phyloP scores from a whole-genome alignment of 495 filamentous ascomycete genomes.

The Filosporella fistucella region DNA sequence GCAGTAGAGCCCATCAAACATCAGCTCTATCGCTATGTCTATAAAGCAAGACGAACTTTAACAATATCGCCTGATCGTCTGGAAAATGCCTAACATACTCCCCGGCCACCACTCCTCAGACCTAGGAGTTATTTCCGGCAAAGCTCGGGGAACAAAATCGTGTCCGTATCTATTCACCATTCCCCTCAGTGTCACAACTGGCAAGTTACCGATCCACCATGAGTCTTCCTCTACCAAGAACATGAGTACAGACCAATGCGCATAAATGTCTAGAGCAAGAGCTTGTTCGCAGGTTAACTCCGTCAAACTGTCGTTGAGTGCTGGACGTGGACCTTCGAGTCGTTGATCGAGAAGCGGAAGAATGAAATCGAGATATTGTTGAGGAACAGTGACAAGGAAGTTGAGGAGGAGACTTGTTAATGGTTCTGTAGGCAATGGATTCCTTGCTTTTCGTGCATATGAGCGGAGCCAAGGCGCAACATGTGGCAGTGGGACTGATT shows the following conservation, averaged over 20 bases:
- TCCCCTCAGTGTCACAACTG: constrained; percentile 8
- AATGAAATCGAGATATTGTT: constrained; percentile 9
- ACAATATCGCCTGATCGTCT: background rate
- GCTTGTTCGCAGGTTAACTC: constrained; percentile 2
- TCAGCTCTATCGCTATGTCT: too few species aligned
- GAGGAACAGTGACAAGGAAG: constrained; percentile 10
- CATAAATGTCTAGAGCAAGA: constrained; percentile 12
- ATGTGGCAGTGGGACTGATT: too few species aligned
- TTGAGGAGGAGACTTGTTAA: constrained; percentile 3
- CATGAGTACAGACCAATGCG: constrained; percentile 13
- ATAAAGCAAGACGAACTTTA: too few species aligned
- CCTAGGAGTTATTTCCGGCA: background rate
- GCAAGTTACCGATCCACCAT: constrained; percentile 12
- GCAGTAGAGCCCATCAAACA: too few species aligned
- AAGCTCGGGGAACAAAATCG: background rate
- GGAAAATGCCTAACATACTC: constrained; percentile 5
- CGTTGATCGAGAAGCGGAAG: constrained; percentile 7
- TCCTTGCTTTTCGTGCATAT: constrained; percentile 2
- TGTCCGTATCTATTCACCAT: constrained; percentile 12
- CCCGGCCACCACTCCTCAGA: constrained; percentile 9
- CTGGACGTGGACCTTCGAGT: constrained; percentile 2
- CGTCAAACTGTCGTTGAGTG: background rate
- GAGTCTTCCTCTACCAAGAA: constrained; percentile 13
- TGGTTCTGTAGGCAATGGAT: constrained; percentile 3
- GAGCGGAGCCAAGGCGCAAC: constrained; percentile 4